Base-by-base conservation (phyloP, 1,139 yeast genomes). In the Taiozyma sp. region DNA sequence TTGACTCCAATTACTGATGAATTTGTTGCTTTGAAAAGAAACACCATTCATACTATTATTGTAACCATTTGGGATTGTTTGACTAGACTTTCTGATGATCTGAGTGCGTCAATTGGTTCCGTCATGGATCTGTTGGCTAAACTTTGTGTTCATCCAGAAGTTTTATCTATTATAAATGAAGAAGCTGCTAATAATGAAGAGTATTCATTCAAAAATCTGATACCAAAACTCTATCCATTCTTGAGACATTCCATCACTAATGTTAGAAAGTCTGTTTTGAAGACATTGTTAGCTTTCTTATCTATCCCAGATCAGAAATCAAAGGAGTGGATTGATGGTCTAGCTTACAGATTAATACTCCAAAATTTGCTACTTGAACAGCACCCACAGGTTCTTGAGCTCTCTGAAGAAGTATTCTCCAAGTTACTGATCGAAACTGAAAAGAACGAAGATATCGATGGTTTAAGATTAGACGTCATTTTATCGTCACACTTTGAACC, bases 71-170 rank as follows among this genome's bases (percentile, higher is more conserved):
- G 99, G 99, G 85, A 83, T 51, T 89, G 96, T 57, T 72, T 93
- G 44, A 81, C 90, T 3, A 90, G 87, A 62, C 74, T 92, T 54
- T 83, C 88, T 59, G 99, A 93, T 66, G 99, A 93, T 66, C 75
- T 93, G 49, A 87, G 96, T 23, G 96, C 98, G 0, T 87, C 97
- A 16, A 92, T 93, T 49, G 98, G 98, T 43, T 88, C 96, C 4
- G 96, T 93, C 2, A 93, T 93, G 98, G 97, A 93, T 67, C 73
- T 93, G 43, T 75, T 93, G 55, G 95, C 97, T 2, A 90, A 87
- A 63, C 74, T 93, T 48, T 93, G 97, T 68, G 81, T 91, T 4
- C 93, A 86, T 67, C 80, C 83, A 8, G 83, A 84, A 62, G 97
- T 92, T 5, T 73, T 92, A 46, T 83, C 80, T 30, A 79, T 85